Evolutionary conservation across 768 basidiomycete genomes (phyloP).

Genomic region (Serendipita indica): DNA sequence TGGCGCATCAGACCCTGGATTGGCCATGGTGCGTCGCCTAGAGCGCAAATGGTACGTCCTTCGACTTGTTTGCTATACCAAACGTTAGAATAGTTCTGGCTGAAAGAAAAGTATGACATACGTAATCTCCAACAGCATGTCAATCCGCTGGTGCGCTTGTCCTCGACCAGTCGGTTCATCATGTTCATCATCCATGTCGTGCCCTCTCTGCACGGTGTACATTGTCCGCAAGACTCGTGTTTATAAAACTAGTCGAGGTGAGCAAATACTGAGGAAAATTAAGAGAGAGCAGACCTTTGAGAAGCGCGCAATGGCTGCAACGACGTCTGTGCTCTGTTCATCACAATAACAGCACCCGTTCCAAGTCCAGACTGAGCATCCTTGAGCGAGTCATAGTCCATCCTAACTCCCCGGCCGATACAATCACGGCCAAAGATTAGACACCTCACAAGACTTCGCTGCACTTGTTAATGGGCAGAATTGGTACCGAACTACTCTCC

Average conservation of each 20-base stretch:
- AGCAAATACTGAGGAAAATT: background rate
- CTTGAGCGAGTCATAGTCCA: constrained; percentile 98
- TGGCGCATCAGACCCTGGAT: constrained; percentile 96
- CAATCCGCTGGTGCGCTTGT: constrained; percentile 79
- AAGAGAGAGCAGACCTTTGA: constrained; percentile 42
- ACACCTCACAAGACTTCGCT: constrained; percentile 70
- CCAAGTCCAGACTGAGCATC: constrained; percentile 94
- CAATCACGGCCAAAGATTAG: background rate
- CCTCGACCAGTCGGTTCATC: constrained; percentile 97
- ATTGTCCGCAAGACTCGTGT: constrained; percentile 96
- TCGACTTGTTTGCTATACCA: constrained; percentile 76
- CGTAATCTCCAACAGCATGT: constrained; percentile 95
- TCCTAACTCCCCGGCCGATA: constrained; percentile 33
- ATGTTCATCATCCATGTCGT: constrained; percentile 99
- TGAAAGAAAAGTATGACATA: constrained; percentile 20
- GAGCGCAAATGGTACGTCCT: constrained; percentile 90
- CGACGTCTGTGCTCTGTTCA: constrained; percentile 95
- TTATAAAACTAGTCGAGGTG: constrained; percentile 66
- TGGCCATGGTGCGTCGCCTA: constrained; percentile 97
- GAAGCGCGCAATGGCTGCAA: constrained; percentile 89
- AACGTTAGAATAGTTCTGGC: background rate
- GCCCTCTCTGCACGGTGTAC: constrained; percentile 85
- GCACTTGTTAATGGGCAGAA: constrained; percentile 71
- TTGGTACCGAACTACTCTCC: constrained; percentile 87
- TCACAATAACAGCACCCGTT: constrained; percentile 96